Conservation (phyloP, 768 basidiomycete species). For the Suillus spraguei region DNA sequence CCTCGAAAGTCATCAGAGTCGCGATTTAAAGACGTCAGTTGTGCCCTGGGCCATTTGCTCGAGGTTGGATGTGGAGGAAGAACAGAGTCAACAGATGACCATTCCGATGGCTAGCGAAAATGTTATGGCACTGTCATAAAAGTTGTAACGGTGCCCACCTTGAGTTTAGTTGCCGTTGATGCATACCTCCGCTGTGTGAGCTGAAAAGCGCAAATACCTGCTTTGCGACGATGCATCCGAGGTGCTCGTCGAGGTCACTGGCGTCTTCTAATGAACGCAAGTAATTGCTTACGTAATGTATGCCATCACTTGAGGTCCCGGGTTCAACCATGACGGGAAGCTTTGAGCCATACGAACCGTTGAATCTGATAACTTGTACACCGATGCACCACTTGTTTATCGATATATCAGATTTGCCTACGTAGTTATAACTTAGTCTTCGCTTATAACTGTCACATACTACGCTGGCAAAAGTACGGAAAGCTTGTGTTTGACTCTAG, state of each 20-base stretch:
- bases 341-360: too few relatives aligned
- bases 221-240: constrained; percentile 11
- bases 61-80: constrained; percentile 11
- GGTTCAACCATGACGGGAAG: too few relatives aligned
- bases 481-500: too few relatives aligned
- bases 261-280: background rate
- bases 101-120: constrained; percentile 11
- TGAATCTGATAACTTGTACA: too few relatives aligned
- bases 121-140: background rate
- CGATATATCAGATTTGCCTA: too few relatives aligned
- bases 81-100: constrained; percentile 3
- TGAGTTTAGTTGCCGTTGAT: constrained; percentile 10
- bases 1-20: background rate
- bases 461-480: too few relatives aligned
- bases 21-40: background rate
- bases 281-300: background rate
- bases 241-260: background rate
- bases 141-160: background rate
- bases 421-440: too few relatives aligned
- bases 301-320: too few relatives aligned
- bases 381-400: too few relatives aligned
- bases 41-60: constrained; percentile 16
- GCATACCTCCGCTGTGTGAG: constrained; percentile 8
- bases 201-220: constrained; percentile 6
- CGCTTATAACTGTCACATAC: too few relatives aligned